phyloP scores from a whole-genome alignment of 2,329 filamentous ascomycete genomes.

The Blastomyces parvus region DNA sequence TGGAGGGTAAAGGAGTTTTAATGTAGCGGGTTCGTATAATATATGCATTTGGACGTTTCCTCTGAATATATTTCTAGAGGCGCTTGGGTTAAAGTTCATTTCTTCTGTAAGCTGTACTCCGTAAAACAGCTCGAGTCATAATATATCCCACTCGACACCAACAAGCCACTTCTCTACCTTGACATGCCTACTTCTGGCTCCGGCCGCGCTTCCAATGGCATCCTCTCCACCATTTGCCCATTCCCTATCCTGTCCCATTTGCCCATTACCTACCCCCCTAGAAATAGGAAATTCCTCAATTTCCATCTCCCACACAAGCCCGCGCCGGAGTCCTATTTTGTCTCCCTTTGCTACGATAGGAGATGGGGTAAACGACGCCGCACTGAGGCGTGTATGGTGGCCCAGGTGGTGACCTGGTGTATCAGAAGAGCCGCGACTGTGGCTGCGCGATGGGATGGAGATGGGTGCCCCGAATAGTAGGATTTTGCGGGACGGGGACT shows the following conservation, averaged over 20 bases:
- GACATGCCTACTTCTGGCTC: too few species aligned
- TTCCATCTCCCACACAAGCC: constrained; percentile 30
- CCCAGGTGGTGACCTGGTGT: constrained; percentile 7
- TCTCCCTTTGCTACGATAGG: constrained; percentile 8
- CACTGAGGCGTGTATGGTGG: neutral
- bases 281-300: constrained; percentile 17
- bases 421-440: neutral
- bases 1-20: neutral
- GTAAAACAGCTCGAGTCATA: neutral
- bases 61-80: neutral
- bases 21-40: neutral
- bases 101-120: too few species aligned
- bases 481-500: neutral
- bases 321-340: constrained; percentile 24
- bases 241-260: neutral
- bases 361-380: neutral
- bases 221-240: neutral
- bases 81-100: too few species aligned
- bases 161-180: constrained; percentile 26
- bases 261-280: neutral
- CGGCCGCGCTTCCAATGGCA: neutral
- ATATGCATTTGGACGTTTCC: neutral
- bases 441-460: neutral
- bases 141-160: constrained; percentile 34
- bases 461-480: constrained; percentile 13